Evolutionary conservation across 306 rosid species (phyloP).

Genomic region (Begonia loranthoides): DNA sequence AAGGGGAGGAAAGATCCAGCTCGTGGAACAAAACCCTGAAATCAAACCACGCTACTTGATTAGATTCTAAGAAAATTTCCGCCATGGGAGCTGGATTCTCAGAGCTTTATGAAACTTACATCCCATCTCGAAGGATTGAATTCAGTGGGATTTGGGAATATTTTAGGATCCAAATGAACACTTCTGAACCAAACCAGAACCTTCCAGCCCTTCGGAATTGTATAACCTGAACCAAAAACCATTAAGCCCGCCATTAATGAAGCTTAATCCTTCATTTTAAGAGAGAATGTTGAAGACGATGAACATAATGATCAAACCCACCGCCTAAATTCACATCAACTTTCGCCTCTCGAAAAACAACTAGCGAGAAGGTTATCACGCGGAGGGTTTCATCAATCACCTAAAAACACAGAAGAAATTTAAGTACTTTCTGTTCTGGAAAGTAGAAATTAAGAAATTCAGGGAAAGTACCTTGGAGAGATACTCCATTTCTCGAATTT

Average conservation of each 20-base stretch:
- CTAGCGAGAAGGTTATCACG: constrained; percentile 55
- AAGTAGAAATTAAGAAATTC: not conserved
- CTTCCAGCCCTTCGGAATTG: constrained; percentile 84
- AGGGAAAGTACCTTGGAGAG: constrained; percentile 44
- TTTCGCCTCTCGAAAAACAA: constrained; percentile 76
- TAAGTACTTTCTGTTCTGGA: not conserved
- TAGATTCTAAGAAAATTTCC: not conserved
- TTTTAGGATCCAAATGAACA: constrained; percentile 70
- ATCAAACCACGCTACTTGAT: not conserved
- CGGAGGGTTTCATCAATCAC: constrained; percentile 89
- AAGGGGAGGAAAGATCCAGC: constrained; percentile 84
- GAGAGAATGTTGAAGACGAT: not conserved
- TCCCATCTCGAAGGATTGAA: constrained; percentile 80
- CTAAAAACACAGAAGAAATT: constrained; percentile 12
- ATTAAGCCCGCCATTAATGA: not conserved
- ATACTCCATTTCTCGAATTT: constrained; percentile 63
- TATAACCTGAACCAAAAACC: constrained; percentile 38
- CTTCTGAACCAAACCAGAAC: constrained; percentile 74
- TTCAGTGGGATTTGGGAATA: constrained; percentile 59
- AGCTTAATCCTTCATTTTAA: not conserved
- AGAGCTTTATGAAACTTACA: constrained; percentile 23
- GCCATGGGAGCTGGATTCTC: not conserved
- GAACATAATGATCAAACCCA: constrained; percentile 12
- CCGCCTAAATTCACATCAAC: constrained; percentile 50
- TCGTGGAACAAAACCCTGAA: constrained; percentile 32